Evolutionary conservation across 2,329 filamentous ascomycete species (phyloP), one percentile per base, ranked within the genome.

Genomic region (Thielaviopsis euricoi): DNA sequence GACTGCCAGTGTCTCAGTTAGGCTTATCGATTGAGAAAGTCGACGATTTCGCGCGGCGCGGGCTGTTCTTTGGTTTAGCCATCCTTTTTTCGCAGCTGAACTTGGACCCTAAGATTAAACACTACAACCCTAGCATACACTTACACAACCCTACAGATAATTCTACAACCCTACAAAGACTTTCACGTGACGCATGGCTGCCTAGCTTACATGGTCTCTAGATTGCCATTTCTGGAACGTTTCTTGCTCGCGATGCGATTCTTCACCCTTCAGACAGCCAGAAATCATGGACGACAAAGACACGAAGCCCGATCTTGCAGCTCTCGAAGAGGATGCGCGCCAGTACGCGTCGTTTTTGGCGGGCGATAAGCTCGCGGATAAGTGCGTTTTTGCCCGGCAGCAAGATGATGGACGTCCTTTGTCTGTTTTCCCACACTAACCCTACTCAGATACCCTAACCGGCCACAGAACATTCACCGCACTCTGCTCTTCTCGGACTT

Each of bases 401-500:
- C 25, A 4, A 7, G 25, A 7, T 4, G 25, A 26, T 26, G 25
- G 25, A 7, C 15, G 19, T n/a, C 2, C 19, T 54, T 29, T 21
- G 9, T 3, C 12, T 10, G 29, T 4, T 7, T 26, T 40, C 25
- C 37, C 12, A 19, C 21, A 10, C 21, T 19, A 29, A 26, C 19
- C 21, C 13, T 19, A 3, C 17, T n/a, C 37, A 89, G 85, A 66
- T 94, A 87, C 67, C 88, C 89, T 2, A 83, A 89, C 65, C 81
- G 89, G 2, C 93, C 93, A 3, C 80, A 74, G 62, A 98, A 97
- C 63, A 80, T 86, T 64, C 82, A 82, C 46, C 81, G 81, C 61
- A 96, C 91, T 0, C 73, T 94, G 10, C 81, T 82, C 5, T 98
- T 98, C 67, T 85, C 88, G 60, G 83, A 87, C 3, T 76, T 98